phyloP scores from a whole-genome alignment of 768 basidiomycete genomes.

The Mycena filopes region DNA sequence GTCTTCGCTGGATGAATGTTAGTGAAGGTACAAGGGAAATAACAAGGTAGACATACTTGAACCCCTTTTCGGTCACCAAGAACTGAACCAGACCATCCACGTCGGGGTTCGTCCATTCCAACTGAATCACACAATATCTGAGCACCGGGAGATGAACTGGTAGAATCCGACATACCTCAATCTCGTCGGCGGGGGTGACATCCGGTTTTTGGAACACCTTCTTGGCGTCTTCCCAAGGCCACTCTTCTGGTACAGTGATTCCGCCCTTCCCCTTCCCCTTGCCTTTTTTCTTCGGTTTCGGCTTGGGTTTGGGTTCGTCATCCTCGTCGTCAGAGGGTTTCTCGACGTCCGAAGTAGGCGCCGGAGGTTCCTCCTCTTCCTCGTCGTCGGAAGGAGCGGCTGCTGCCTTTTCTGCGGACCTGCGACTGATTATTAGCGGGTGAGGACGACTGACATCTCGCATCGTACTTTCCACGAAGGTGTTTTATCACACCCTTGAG shows the following conservation, averaged over 20 bases:
- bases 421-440: slow-evolving; percentile 47
- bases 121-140: slow-evolving; percentile 52
- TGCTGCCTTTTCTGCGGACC: slow-evolving; percentile 57
- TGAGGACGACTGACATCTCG: background rate
- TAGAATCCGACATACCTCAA: slow-evolving; percentile 68
- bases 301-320: slow-evolving; percentile 40
- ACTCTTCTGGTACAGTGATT: slow-evolving; percentile 88
- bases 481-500: slow-evolving; percentile 81
- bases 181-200: slow-evolving; percentile 84
- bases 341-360: slow-evolving; percentile 59
- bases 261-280: slow-evolving; percentile 82
- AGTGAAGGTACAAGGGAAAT: slow-evolving; percentile 2
- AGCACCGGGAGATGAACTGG: background rate
- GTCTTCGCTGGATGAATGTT: slow-evolving; percentile 78
- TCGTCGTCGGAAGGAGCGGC: slow-evolving; percentile 41
- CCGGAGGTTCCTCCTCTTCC: slow-evolving; percentile 49
- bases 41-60: slow-evolving; percentile 75
- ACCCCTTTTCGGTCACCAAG: slow-evolving; percentile 94
- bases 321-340: slow-evolving; percentile 47
- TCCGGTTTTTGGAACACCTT: slow-evolving; percentile 90
- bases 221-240: slow-evolving; percentile 98
- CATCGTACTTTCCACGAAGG: slow-evolving; percentile 76
- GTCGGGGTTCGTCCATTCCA: slow-evolving; percentile 95
- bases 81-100: slow-evolving; percentile 94
- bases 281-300: slow-evolving; percentile 54